These are phyloP conservation scores for Rubus idaeus DNA, from an alignment of 306 rosid species.

Conservation along the genomic window DNA sequence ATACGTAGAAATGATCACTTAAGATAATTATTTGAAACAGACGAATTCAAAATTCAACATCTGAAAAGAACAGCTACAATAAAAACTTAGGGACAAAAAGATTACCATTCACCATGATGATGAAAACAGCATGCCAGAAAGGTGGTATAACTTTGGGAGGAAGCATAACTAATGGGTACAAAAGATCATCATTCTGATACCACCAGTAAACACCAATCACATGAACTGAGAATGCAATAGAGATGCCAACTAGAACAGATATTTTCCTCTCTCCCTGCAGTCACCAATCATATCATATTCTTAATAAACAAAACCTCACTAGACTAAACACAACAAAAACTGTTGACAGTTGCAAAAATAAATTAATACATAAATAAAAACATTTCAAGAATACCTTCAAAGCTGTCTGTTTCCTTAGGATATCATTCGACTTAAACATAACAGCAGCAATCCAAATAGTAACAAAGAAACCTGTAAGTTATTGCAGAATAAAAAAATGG, in stretches of 20 bases:
- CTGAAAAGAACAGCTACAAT: constrained; percentile 10
- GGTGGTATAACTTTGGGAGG: constrained; percentile 93
- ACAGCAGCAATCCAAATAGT: constrained; percentile 90
- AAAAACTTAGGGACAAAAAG: constrained; percentile 22
- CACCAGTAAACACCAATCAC: constrained; percentile 93
- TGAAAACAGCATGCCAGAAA: constrained; percentile 93
- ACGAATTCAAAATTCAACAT: neutral
- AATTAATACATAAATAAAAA: neutral
- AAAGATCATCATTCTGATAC: constrained; percentile 85
- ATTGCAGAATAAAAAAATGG: constrained; percentile 5
- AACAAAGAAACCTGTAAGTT: constrained; percentile 47
- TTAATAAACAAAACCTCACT: constrained; percentile 18
- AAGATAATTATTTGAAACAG: neutral
- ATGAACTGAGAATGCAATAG: constrained; percentile 76
- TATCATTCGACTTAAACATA: constrained; percentile 93
- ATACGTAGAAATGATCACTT: neutral
- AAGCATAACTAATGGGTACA: constrained; percentile 84
- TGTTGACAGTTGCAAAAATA: neutral
- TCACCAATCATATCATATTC: constrained; percentile 28
- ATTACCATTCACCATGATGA: constrained; percentile 89
- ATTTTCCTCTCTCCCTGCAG: constrained; percentile 96
- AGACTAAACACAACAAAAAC: neutral
- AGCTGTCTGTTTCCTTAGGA: constrained; percentile 76
- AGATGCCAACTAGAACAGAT: constrained; percentile 60
- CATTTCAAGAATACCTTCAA: constrained; percentile 25